Evolutionary conservation across 805 yeast species (phyloP).

Genomic region (Henningerozyma blattae): DNA sequence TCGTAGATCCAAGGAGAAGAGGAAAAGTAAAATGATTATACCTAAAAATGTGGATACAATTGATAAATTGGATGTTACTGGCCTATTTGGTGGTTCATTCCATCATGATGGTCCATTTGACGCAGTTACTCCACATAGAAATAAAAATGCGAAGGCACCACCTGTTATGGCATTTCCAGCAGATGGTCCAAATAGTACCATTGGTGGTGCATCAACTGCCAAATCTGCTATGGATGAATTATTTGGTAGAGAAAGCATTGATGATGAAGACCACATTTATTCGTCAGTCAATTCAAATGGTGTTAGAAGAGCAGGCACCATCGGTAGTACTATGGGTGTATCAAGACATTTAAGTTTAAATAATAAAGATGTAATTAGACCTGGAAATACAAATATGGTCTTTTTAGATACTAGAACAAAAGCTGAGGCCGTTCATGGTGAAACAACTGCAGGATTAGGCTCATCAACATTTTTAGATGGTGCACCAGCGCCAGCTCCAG

Average conservation of each 20-base stretch:
- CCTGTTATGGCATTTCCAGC: slow-evolving; percentile 94
- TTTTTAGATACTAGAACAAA: slow-evolving; percentile 21
- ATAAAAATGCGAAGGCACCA: slow-evolving; percentile 61
- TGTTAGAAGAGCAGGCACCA: neutral
- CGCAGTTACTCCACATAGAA: slow-evolving; percentile 95
- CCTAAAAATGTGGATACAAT: slow-evolving; percentile 82
- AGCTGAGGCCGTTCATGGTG: slow-evolving; percentile 73
- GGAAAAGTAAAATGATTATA: slow-evolving; percentile 29
- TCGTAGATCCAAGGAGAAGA: slow-evolving; percentile 21
- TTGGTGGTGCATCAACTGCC: slow-evolving; percentile 40
- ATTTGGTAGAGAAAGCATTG: slow-evolving; percentile 49
- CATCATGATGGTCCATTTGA: slow-evolving; percentile 99
- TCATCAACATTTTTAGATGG: slow-evolving; percentile 90
- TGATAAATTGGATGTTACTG: slow-evolving; percentile 92
- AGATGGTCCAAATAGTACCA: slow-evolving; percentile 68
- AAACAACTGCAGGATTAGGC: slow-evolving; percentile 79
- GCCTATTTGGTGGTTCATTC: slow-evolving; percentile 85
- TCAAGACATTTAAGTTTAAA: neutral
- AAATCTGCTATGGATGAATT: slow-evolving; percentile 58
- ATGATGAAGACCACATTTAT: slow-evolving; percentile 27
- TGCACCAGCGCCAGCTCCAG: slow-evolving; percentile 67
- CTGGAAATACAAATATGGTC: neutral
- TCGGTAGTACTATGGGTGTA: too few species aligned
- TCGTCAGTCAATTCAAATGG: too few species aligned
- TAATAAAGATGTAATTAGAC: neutral